A percentile compares a stretch with the other conserved stretches of the same genome.
Evolutionary conservation across 305 asterid genomes (phyloP).

Genomic region (Fraxinus greggii): DNA sequence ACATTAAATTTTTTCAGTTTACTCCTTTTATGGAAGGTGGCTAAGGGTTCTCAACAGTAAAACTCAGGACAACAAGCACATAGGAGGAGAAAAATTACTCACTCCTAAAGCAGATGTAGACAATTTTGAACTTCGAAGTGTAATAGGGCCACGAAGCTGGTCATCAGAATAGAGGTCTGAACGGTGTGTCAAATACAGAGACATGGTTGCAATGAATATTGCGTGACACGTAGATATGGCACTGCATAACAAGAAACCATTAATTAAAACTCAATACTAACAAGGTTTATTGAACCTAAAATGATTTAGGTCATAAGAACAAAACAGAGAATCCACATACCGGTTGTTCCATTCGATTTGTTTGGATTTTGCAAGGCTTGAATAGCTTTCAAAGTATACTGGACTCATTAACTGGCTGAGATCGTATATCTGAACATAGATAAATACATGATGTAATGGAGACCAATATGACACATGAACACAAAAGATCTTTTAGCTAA

Average conservation of each 20-base stretch:
- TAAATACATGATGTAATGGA: background rate
- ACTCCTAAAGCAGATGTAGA: slow-evolving; percentile 70
- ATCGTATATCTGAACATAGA: slow-evolving; percentile 60
- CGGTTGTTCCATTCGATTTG: slow-evolving; percentile 86
- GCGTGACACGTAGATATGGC: slow-evolving; percentile 75
- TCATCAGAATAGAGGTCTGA: slow-evolving; percentile 54
- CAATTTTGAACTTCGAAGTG: slow-evolving; percentile 51
- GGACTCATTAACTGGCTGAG: slow-evolving; percentile 52
- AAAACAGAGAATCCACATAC: slow-evolving; percentile 35
- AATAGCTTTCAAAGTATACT: slow-evolving; percentile 56
- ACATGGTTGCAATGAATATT: slow-evolving; percentile 45
- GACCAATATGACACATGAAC: background rate
- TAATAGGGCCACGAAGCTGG: slow-evolving; percentile 38
- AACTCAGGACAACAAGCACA: background rate
- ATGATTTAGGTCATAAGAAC: background rate
- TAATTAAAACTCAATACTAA: slow-evolving; percentile 15
- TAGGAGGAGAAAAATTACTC: slow-evolving; percentile 26
- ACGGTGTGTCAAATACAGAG: slow-evolving; percentile 56
- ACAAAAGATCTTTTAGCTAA: background rate
- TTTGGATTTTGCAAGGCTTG: slow-evolving; percentile 44
- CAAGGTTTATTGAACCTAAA: background rate
- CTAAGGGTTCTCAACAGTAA: background rate
- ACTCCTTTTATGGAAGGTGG: background rate
- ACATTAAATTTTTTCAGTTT: background rate
- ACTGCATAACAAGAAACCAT: slow-evolving; percentile 40